Evolutionary conservation across 2,329 filamentous ascomycete species (phyloP).

Genomic region (Monilinia polystroma): DNA sequence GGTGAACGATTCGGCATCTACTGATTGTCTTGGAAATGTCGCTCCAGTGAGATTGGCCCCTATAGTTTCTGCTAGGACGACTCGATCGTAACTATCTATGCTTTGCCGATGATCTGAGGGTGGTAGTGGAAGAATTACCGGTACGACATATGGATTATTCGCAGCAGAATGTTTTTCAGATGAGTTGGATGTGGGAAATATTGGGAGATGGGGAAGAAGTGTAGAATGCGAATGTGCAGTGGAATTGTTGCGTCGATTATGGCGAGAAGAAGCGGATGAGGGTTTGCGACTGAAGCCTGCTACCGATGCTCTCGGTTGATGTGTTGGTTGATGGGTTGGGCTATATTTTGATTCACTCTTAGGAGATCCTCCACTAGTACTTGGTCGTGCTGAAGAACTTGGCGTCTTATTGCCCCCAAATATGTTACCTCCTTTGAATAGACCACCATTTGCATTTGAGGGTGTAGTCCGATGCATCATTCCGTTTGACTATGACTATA

Average conservation of each 20-base stretch:
- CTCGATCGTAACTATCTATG: conserved; percentile 31
- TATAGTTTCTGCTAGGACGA: conserved; percentile 24
- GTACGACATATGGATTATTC: conserved; percentile 26
- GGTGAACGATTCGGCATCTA: conserved; percentile 29
- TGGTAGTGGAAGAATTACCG: conserved; percentile 14
- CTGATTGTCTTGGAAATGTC: conserved; percentile 4
- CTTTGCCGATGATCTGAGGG: conserved; percentile 12
- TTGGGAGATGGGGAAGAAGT: conserved; percentile 19
- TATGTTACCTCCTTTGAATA: conserved; percentile 30
- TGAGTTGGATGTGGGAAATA: conserved; percentile 20
- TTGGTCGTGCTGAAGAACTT: conserved; percentile 33
- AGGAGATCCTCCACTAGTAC: conserved; percentile 34
- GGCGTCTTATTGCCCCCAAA: conserved; percentile 36
- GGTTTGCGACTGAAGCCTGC: conserved; percentile 54
- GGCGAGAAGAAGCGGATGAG: conserved; percentile 43
- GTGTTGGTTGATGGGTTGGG: conserved; percentile 14
- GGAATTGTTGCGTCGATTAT: conserved; percentile 46
- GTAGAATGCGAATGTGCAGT: conserved; percentile 30
- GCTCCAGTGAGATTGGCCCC: conserved; percentile 25
- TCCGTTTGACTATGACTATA: background rate
- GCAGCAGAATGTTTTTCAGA: conserved; percentile 32
- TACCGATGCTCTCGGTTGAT: conserved; percentile 41
- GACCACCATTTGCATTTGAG: conserved; percentile 26
- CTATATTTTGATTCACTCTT: conserved; percentile 31
- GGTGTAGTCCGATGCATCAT: conserved; percentile 27